phyloP scores from a whole-genome alignment of 1,284 basidiomycete genomes.

The Cryptococcus jaspeensis region DNA sequence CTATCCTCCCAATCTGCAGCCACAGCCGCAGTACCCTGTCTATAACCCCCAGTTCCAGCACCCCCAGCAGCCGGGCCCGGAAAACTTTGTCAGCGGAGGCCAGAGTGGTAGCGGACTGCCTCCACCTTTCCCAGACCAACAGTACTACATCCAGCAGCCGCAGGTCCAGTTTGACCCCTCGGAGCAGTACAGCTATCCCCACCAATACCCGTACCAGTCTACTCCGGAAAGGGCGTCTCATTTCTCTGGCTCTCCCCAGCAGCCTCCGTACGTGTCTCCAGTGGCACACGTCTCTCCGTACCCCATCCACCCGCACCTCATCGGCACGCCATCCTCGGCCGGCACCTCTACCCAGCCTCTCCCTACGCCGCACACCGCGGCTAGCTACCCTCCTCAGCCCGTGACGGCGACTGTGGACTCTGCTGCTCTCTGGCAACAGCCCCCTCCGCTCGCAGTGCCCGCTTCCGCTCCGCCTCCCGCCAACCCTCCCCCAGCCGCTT shows the following conservation, averaged over 20 bases:
- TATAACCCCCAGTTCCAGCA: not conserved
- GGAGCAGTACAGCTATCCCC: not conserved
- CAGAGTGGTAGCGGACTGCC: not conserved
- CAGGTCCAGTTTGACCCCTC: not conserved
- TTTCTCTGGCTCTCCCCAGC: conserved; percentile 2
- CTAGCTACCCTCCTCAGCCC: not conserved
- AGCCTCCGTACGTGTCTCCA: not conserved
- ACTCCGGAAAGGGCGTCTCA: not conserved
- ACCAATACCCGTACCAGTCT: not conserved
- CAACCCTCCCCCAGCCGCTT: not conserved
- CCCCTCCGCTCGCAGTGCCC: not conserved
- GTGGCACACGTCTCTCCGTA: not conserved
- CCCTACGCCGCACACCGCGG: too few relatives aligned
- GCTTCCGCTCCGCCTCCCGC: not conserved
- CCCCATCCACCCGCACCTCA: conserved; percentile 3
- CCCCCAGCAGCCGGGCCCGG: not conserved
- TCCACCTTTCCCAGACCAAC: not conserved
- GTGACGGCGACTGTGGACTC: not conserved
- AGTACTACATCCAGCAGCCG: not conserved
- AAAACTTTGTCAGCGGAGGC: not conserved
- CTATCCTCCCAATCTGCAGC: not conserved
- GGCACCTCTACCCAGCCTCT: too few relatives aligned
- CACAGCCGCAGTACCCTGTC: not conserved
- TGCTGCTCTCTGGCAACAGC: not conserved
- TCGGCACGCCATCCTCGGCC: conserved; percentile 3